Evolutionary conservation across 106 monocot genomes (phyloP), one percentile per base, ranked within the genome.

Genomic region (Platanthera zijinensis): DNA sequence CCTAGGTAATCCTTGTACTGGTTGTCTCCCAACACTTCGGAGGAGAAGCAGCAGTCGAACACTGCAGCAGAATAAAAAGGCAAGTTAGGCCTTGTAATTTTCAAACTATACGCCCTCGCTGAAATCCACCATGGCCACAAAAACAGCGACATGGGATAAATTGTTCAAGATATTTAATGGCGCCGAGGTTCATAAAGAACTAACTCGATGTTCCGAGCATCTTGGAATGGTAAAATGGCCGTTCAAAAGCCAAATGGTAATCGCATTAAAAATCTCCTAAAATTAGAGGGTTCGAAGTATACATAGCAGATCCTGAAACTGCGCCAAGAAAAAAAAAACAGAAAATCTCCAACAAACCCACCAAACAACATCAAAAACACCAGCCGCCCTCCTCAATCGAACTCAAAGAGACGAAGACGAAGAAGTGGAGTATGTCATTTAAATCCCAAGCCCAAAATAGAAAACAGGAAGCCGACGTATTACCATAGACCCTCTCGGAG

Each of bases 401-500:
- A 14, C 13, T n/a, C 13, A 17, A n/a, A 18, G n/a, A 1, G n/a
- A 14, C 61, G 1, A 61, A 61, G 4, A 18, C 61, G 15, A 61
- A 61, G n/a, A 61, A 39, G 39, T 39, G 39, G 39, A 39, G 39
- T 1, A 39, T 39, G 39, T 3, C 39, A 39, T 39, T 39, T 39
- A 39, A 2, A 3, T 39, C 39, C 39, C 3, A 39, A 39, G 3
- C 39, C 39, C 39, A 18, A 57, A 18, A 59, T 19, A 61, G 8
- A 7, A 7, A 61, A 61, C 19, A 21, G 10, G 14, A 0, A 51
- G 72, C 19, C n/a, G 72, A 51, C 3, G 51, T 12, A 50, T 39
- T 89, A 97, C 97, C 97, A 57, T 94, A 97, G 28, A 97, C 94
- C 63, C 97, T 81, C 80, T 97, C 97, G 46, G 97, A 91, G 81